These are phyloP conservation scores for Vanderwaltozyma tropicalis DNA, from an alignment of 805 yeast genomes.

Conservation along the genomic window DNA sequence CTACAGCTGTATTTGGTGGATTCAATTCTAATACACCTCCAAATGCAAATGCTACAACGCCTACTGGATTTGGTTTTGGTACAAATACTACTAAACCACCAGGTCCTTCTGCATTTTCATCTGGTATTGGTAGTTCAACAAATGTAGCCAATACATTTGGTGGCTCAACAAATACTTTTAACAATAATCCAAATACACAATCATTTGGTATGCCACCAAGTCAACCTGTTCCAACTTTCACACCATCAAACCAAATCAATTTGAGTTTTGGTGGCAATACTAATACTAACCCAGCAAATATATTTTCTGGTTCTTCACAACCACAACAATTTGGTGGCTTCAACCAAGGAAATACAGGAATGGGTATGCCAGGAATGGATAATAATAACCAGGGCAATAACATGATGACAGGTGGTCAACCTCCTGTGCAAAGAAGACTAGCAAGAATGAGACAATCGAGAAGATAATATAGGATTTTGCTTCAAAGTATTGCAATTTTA, in stretches of 20 bases:
- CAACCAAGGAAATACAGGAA: too few species aligned
- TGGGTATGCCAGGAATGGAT: neutral
- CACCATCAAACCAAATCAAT: constrained; percentile 20
- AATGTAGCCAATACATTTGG: neutral
- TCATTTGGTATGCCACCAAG: neutral
- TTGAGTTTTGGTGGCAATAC: constrained; percentile 18
- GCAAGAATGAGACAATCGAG: constrained; percentile 27
- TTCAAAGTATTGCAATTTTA: too few species aligned
- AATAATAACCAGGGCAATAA: neutral
- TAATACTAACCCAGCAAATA: constrained; percentile 13
- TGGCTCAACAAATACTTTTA: neutral
- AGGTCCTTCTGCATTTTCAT: constrained; percentile 1
- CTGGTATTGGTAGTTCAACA: neutral
- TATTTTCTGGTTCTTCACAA: constrained; percentile 12
- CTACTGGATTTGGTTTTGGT: constrained; percentile 1
- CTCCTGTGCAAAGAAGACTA: constrained; percentile 11
- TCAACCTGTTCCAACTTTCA: constrained; percentile 5
- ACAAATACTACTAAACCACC: neutral
- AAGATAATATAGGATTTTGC: too few species aligned
- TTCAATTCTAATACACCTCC: neutral
- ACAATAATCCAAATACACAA: neutral
- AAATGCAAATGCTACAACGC: neutral
- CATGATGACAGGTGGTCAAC: constrained; percentile 1
- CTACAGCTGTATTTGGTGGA: too few species aligned
- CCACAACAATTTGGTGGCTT: constrained; percentile 1